Conservation (phyloP, 192 early-diverging fungal species). For the Entophlyctis luteolus region DNA sequence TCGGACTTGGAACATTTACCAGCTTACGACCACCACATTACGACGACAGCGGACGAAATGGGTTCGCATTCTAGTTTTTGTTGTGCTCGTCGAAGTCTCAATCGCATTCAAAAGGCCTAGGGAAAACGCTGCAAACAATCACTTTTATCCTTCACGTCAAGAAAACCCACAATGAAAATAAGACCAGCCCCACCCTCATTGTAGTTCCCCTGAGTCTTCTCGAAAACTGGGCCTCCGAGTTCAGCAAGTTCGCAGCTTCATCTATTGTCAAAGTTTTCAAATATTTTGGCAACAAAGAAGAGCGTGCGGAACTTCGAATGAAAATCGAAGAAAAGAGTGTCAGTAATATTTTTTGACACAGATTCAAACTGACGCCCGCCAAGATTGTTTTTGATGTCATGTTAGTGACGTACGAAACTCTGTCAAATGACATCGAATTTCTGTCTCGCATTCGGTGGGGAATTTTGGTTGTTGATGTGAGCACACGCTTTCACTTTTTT, state of each 20-base stretch:
- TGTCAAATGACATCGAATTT: conserved; percentile 14
- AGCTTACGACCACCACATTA: not conserved
- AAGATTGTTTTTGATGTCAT: conserved; percentile 55
- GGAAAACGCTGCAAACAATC: conserved; percentile 90
- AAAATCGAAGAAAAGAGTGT: conserved; percentile 49
- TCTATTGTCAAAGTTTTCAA: conserved; percentile 3
- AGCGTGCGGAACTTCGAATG: conserved; percentile 26
- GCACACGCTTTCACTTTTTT: not conserved
- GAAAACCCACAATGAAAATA: conserved; percentile 31
- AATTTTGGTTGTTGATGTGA: conserved; percentile 28
- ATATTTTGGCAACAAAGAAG: conserved; percentile 41
- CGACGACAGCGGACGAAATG: conserved; percentile 25
- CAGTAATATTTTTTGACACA: conserved; percentile 26
- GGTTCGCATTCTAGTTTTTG: not conserved
- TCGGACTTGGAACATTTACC: not conserved
- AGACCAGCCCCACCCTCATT: conserved; percentile 63
- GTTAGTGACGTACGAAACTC: conserved; percentile 60
- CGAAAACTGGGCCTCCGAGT: conserved; percentile 86
- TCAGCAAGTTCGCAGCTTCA: conserved; percentile 42
- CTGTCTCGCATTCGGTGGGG: conserved; percentile 6
- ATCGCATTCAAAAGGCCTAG: conserved; percentile 58
- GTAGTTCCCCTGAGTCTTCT: conserved; percentile 74
- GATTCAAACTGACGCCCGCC: not conserved
- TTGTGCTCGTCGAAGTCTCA: not conserved
- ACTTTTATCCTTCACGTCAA: conserved; percentile 62